Evolutionary conservation across 2,329 filamentous ascomycete species (phyloP).

Genomic region (Aspergillus ibericus): DNA sequence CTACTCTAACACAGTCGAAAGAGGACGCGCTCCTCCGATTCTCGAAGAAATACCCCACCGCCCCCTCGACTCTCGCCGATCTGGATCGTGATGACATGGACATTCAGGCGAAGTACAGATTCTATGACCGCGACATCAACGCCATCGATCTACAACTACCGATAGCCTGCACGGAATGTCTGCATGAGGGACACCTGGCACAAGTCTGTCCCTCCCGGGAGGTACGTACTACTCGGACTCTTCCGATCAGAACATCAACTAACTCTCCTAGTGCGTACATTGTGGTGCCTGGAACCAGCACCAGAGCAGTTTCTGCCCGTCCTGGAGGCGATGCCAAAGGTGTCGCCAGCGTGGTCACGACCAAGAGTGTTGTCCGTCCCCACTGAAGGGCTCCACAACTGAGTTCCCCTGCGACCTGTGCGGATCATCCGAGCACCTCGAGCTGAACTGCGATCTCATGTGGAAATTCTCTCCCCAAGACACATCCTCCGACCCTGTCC

Average conservation of each 20-base stretch:
- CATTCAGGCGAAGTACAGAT: constrained; percentile 40
- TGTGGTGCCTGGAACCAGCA: constrained; percentile 45
- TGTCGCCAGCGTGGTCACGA: constrained; percentile 65
- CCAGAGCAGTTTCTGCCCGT: constrained; percentile 41
- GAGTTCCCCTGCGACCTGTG: constrained; percentile 63
- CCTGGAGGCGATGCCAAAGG: constrained; percentile 48
- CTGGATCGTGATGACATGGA: constrained; percentile 42
- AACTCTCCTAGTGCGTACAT: constrained; percentile 39
- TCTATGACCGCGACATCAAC: constrained; percentile 39
- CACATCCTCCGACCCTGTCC: constrained; percentile 28
- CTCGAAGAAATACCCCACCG: constrained; percentile 34
- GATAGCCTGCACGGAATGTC: constrained; percentile 45
- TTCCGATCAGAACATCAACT: neutral
- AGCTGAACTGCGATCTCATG: constrained; percentile 59
- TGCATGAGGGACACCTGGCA: constrained; percentile 44
- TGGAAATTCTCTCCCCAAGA: constrained; percentile 50
- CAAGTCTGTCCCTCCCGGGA: constrained; percentile 46
- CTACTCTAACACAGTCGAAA: constrained; percentile 25
- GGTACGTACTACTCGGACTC: constrained; percentile 28
- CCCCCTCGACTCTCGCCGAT: constrained; percentile 39
- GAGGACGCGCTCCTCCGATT: constrained; percentile 37
- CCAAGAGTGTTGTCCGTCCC: constrained; percentile 54
- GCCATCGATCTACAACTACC: constrained; percentile 44
- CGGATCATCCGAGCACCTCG: constrained; percentile 56
- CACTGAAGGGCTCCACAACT: constrained; percentile 56